Evolutionary conservation across 139 green algal genomes (phyloP).

Genomic region (Chlamydomonas eustigma): DNA sequence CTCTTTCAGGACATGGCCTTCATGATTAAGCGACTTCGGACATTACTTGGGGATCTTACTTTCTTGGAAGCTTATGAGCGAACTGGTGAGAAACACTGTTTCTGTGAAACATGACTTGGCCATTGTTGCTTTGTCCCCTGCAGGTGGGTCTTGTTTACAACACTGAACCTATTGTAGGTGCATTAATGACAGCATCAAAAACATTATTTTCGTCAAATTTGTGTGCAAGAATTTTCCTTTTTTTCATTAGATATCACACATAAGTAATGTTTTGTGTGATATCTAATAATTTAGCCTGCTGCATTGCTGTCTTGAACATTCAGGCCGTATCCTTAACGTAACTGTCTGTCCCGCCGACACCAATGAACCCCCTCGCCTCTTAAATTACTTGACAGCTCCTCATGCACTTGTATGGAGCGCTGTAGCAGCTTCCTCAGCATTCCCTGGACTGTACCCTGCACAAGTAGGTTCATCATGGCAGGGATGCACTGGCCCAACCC

Average conservation of each 20-base stretch:
- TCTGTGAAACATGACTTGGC: too few species aligned
- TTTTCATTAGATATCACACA: too few species aligned
- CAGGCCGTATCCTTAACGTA: conserved; percentile 91
- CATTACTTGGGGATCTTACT: conserved; percentile 79
- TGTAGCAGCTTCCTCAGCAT: conserved; percentile 80
- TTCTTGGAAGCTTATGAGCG: conserved; percentile 86
- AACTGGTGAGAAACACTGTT: conserved; percentile 58
- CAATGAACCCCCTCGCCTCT: conserved; percentile 82
- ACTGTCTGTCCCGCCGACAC: conserved; percentile 74
- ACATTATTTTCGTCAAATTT: too few species aligned
- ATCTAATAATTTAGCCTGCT: background rate
- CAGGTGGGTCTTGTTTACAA: too few species aligned
- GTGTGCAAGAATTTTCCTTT: too few species aligned
- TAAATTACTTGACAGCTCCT: conserved; percentile 92
- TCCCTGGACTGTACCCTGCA: conserved; percentile 77
- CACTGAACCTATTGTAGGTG: too few species aligned
- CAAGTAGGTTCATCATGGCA: too few species aligned
- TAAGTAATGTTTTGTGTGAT: too few species aligned
- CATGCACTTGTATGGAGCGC: conserved; percentile 81
- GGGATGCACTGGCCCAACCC: too few species aligned
- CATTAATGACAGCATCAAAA: too few species aligned
- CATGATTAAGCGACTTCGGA: conserved; percentile 41
- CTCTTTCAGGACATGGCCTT: background rate
- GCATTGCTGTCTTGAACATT: too few species aligned
- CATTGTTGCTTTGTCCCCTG: too few species aligned